These are phyloP conservation scores for Mediolabrus comicus DNA, from an alignment of 108 stramenopile species.

Conservation along the genomic window DNA sequence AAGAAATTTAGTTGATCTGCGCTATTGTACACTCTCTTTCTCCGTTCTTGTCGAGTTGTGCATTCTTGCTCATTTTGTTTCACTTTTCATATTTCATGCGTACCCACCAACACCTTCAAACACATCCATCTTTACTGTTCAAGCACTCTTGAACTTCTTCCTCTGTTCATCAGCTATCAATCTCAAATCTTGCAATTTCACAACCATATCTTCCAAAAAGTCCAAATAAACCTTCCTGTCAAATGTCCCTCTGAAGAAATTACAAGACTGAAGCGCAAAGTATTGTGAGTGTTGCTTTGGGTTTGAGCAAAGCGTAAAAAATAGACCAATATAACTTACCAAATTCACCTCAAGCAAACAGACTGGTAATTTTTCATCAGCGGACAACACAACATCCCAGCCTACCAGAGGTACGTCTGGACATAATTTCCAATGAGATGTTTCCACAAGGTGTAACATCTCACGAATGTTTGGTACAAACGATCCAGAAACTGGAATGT, in stretches of 20 bases:
- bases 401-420: slow-evolving; percentile 82
- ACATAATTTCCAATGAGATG: slow-evolving; percentile 78
- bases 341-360: slow-evolving; percentile 87
- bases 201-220: slow-evolving; percentile 70
- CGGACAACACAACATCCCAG: slow-evolving; percentile 84
- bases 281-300: too few species aligned
- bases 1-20: too few species aligned
- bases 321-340: too few species aligned
- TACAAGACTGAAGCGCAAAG: too few species aligned
- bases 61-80: too few species aligned
- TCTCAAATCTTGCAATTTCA: slow-evolving; percentile 47
- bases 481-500: slow-evolving; percentile 65
- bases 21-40: too few species aligned
- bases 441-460: slow-evolving; percentile 71
- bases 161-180: slow-evolving; percentile 36
- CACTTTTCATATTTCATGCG: too few species aligned
- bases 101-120: too few species aligned
- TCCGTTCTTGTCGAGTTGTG: too few species aligned
- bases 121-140: too few species aligned
- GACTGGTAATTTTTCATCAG: slow-evolving; percentile 66
- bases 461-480: slow-evolving; percentile 69
- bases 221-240: slow-evolving; percentile 72
- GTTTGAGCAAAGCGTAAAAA: too few species aligned
- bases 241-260: slow-evolving; percentile 86
- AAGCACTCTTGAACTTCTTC: slow-evolving; percentile 45